Percentiles rank a stretch among this genome's conserved stretches.
Evolutionary conservation across 176 grass and related monocot genomes (phyloP).

Genomic region (Chrysopogon serrulatus): DNA sequence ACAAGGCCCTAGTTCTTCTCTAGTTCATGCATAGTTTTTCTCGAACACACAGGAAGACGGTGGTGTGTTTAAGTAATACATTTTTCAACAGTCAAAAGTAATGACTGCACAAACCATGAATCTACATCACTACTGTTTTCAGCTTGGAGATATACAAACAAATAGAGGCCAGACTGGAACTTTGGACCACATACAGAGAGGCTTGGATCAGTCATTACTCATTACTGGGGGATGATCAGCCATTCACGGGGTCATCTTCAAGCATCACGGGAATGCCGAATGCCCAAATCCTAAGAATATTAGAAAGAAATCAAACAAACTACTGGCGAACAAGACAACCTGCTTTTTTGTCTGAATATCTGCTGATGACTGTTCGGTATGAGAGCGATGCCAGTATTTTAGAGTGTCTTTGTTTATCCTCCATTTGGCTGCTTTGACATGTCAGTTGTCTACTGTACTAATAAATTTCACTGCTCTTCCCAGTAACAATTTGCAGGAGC

Average conservation of each 20-base stretch:
- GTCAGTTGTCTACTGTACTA: not conserved
- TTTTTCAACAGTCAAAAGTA: not conserved
- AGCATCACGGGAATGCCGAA: constrained; percentile 22
- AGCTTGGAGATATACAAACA: not conserved
- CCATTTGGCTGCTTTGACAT: not conserved
- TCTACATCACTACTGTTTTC: not conserved
- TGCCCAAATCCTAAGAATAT: not conserved
- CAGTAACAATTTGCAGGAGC: not conserved
- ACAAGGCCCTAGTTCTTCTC: no score
- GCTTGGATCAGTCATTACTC: constrained; percentile 3
- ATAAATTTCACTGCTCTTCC: not conserved
- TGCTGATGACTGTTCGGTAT: not conserved
- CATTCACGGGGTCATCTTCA: constrained; percentile 23
- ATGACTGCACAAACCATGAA: not conserved
- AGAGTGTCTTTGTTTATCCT: not conserved
- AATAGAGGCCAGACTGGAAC: not conserved
- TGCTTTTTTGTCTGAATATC: constrained; percentile 4
- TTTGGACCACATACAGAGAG: not conserved
- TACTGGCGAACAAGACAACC: not conserved
- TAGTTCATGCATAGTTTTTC: not conserved
- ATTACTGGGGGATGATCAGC: no score
- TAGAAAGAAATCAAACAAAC: constrained; percentile 10
- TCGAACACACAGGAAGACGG: not conserved
- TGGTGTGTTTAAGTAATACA: not conserved
- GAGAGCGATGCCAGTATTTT: constrained; percentile 2